Conservation (phyloP, 495 filamentous ascomycete genomes). For the Echria macrotheca region DNA sequence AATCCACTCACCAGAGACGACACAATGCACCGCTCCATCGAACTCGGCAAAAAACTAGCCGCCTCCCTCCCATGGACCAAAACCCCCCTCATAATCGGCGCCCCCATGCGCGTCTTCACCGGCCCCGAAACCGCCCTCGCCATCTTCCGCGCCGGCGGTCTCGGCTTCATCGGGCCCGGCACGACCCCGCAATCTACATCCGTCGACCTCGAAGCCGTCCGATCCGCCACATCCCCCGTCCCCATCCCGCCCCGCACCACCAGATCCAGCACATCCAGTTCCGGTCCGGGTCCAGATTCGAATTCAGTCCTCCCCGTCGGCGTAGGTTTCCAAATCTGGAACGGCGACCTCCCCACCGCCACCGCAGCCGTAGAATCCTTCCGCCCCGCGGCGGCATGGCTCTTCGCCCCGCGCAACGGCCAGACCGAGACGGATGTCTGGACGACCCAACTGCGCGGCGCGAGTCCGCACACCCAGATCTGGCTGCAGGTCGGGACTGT, state of each 20-base stretch:
- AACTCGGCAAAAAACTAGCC: too few relatives aligned
- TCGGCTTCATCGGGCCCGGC: slow-evolving; percentile 87
- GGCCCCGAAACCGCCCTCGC: slow-evolving; percentile 77
- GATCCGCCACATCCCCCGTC: slow-evolving; percentile 57
- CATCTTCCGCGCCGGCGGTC: slow-evolving; percentile 86
- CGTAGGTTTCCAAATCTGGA: slow-evolving; percentile 81
- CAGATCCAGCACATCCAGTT: too few relatives aligned
- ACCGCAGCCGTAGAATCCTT: slow-evolving; percentile 38
- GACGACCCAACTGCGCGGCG: slow-evolving; percentile 45
- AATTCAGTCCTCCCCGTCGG: slow-evolving; percentile 66
- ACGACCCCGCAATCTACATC: slow-evolving; percentile 70
- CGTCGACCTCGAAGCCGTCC: slow-evolving; percentile 65
- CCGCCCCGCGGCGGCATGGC: slow-evolving; percentile 62
- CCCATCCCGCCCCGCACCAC: slow-evolving; percentile 50
- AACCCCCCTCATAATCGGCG: slow-evolving; percentile 57
- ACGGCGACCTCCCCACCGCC: slow-evolving; percentile 58
- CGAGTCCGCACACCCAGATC: slow-evolving; percentile 61
- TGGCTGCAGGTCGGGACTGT: slow-evolving; percentile 68
- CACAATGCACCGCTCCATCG: too few relatives aligned
- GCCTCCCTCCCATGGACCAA: slow-evolving; percentile 62
- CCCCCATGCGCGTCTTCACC: slow-evolving; percentile 70
- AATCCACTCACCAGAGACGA: too few relatives aligned
- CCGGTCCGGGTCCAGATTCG: slow-evolving; percentile 63
- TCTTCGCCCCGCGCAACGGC: slow-evolving; percentile 54
- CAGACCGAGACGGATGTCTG: slow-evolving; percentile 49